Evolutionary conservation across 1,284 basidiomycete species (phyloP).

Genomic region (Kalmanozyma brasiliensis): DNA sequence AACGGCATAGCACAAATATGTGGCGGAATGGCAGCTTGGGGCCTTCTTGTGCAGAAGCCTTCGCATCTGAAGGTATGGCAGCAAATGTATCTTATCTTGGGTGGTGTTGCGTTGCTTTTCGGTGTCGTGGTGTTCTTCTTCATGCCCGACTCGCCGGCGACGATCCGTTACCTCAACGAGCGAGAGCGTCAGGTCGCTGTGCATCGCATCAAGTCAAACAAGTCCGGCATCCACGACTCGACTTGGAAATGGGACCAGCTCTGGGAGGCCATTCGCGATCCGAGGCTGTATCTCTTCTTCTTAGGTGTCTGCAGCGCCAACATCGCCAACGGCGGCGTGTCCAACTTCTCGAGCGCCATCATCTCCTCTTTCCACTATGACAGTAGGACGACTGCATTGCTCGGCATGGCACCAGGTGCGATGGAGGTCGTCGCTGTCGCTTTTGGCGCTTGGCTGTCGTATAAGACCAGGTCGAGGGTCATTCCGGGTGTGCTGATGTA

Average conservation of each 20-base stretch:
- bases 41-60: conserved; percentile 45
- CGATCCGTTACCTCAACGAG: conserved; percentile 67
- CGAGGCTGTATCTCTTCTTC: conserved; percentile 66
- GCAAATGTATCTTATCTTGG: conserved; percentile 62
- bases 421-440: conserved; percentile 56
- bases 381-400: conserved; percentile 55
- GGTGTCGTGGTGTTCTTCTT: conserved; percentile 47
- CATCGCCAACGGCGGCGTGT: conserved; percentile 54
- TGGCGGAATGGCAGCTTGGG: conserved; percentile 58
- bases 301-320: conserved; percentile 45
- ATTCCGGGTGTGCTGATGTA: conserved; percentile 58
- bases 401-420: conserved; percentile 62
- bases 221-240: conserved; percentile 73
- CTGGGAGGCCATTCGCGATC: conserved; percentile 72
- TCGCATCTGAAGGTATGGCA: conserved; percentile 51
- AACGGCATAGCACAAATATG: conserved; percentile 64
- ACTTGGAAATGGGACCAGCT: conserved; percentile 72
- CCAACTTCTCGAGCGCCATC: conserved; percentile 63
- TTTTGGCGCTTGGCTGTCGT: conserved; percentile 50
- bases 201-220: conserved; percentile 73
- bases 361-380: conserved; percentile 62
- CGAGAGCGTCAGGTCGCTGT: conserved; percentile 73
- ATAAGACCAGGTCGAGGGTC: conserved; percentile 39
- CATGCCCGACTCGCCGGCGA: conserved; percentile 54
- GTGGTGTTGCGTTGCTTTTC: conserved; percentile 50